Percentiles rank a stretch among this genome's conserved stretches.
These are phyloP conservation scores for Fomitopsis schrenkii DNA, from an alignment of 1,284 basidiomycete species.

Conservation along the genomic window DNA sequence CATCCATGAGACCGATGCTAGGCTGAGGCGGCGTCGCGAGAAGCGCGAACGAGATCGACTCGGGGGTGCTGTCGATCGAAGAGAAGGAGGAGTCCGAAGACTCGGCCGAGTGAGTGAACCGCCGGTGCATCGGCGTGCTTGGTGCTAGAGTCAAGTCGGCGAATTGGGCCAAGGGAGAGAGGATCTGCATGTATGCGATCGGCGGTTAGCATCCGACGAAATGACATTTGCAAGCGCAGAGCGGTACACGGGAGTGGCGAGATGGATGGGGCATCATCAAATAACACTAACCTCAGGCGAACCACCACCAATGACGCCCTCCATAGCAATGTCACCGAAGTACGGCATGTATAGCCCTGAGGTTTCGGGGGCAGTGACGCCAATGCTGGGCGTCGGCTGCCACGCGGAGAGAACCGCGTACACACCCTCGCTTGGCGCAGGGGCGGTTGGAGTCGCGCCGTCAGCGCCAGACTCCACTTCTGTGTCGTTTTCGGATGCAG, in stretches of 20 bases:
- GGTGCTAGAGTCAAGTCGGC: slow-evolving; percentile 50
- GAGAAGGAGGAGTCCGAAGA: slow-evolving; percentile 52
- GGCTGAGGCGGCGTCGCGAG: slow-evolving; percentile 30
- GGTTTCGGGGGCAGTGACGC: slow-evolving; percentile 4
- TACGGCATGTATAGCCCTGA: slow-evolving; percentile 11
- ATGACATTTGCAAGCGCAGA: background rate
- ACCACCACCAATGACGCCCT: slow-evolving; percentile 12
- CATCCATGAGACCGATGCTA: slow-evolving; percentile 22
- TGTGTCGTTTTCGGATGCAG: background rate
- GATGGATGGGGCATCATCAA: background rate
- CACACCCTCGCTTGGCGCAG: slow-evolving; percentile 1
- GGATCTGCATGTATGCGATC: slow-evolving; percentile 9
- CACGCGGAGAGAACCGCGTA: slow-evolving; percentile 7
- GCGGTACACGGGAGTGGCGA: slow-evolving; percentile 8
- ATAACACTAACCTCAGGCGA: slow-evolving; percentile 19
- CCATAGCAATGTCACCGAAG: slow-evolving; percentile 16
- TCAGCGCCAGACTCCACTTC: slow-evolving; percentile 1
- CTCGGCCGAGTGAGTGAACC: slow-evolving; percentile 29
- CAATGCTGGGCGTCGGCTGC: slow-evolving; percentile 7
- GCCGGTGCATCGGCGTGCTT: slow-evolving; percentile 42
- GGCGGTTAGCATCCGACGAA: background rate
- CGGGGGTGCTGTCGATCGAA: slow-evolving; percentile 56
- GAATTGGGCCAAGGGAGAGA: slow-evolving; percentile 39
- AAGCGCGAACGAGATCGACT: slow-evolving; percentile 37
- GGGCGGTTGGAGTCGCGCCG: slow-evolving; percentile 12